Conservation (phyloP, 345 rosid genomes). For the Dovyalis caffra region DNA sequence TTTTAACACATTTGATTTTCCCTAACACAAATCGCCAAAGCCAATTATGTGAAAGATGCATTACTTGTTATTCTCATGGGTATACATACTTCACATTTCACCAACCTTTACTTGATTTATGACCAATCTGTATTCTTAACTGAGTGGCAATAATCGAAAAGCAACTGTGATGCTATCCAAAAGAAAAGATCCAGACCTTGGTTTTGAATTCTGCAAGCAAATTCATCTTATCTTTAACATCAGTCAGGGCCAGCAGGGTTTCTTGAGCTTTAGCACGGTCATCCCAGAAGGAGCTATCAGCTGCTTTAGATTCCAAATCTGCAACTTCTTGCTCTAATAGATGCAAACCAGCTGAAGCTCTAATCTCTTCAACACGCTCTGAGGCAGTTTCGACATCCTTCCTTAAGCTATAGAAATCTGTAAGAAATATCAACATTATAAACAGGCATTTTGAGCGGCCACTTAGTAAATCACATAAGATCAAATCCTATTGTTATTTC, state of each 20-base stretch:
- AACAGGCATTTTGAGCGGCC: not conserved
- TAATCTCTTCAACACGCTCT: conserved; percentile 66
- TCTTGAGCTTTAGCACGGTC: conserved; percentile 76
- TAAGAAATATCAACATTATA: conserved; percentile 12
- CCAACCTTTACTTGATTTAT: no score
- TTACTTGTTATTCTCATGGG: no score
- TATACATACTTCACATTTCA: no score
- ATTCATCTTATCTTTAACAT: conserved; percentile 66
- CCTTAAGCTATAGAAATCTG: conserved; percentile 82
- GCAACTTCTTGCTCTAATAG: conserved; percentile 57
- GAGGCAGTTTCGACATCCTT: conserved; percentile 73
- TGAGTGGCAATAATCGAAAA: not conserved
- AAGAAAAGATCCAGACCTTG: conserved; percentile 36
- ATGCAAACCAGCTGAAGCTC: conserved; percentile 52
- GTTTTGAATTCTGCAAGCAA: conserved; percentile 64
- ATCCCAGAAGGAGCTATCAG: conserved; percentile 82
- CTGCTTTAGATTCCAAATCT: conserved; percentile 61
- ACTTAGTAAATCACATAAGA: not conserved
- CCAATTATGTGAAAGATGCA: no score
- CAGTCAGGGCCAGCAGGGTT: conserved; percentile 63
- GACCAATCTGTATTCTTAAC: no score
- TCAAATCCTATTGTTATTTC: not conserved
- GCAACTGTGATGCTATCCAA: not conserved
- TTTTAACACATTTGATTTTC: no score
- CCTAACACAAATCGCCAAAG: no score